Conservation (phyloP, 2,329 filamentous ascomycete species). For the Colletotrichum magnum region DNA sequence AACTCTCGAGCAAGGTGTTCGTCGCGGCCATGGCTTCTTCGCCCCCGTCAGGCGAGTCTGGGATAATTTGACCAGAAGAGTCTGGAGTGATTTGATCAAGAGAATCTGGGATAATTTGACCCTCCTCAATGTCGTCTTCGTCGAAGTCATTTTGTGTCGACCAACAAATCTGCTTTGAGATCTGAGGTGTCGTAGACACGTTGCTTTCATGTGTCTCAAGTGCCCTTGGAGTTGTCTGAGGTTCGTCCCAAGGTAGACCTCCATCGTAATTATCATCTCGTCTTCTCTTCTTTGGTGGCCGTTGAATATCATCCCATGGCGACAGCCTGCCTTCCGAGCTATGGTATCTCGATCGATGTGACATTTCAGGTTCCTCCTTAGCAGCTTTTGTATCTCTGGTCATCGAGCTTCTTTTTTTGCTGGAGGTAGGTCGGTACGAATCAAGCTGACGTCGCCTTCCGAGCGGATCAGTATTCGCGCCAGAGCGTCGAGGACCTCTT, state of each 20-base stretch:
- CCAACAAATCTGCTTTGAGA: not conserved
- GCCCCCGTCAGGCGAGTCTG: not conserved
- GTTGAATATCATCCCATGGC: constrained; percentile 45
- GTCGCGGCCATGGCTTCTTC: constrained; percentile 9
- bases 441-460: constrained; percentile 3
- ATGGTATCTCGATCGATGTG: not conserved
- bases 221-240: not conserved
- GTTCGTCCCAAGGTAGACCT: constrained; percentile 22
- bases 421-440: constrained; percentile 4
- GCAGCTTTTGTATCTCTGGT: no score
- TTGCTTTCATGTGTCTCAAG: not conserved
- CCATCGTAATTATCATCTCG: not conserved
- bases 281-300: constrained; percentile 19
- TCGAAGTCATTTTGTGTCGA: not conserved
- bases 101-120: no score
- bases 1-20: constrained; percentile 11
- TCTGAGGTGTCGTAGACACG: not conserved
- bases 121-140: no score
- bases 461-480: constrained; percentile 14
- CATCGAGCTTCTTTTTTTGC: not conserved
- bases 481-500: constrained; percentile 6
- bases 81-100: no score
- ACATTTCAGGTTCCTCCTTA: not conserved
- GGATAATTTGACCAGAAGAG: no score
- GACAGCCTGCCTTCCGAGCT: constrained; percentile 44